Percentiles rank a stretch among this genome's conserved stretches.
phyloP scores from a whole-genome alignment of 2,329 filamentous ascomycete genomes.

The Diaporthe citriasiana region DNA sequence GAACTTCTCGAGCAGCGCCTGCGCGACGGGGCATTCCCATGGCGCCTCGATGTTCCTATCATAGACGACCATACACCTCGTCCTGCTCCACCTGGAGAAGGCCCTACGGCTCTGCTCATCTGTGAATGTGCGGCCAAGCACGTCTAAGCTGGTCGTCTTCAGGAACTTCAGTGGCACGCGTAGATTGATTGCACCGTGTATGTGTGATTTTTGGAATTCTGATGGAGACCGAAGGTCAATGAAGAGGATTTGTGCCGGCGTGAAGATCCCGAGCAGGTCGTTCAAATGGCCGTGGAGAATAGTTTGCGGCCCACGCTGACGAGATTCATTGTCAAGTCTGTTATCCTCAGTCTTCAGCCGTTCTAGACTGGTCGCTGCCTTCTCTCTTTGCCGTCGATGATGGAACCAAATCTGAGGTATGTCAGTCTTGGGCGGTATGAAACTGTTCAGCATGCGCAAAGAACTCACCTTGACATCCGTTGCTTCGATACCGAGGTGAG shows the following conservation, averaged over 20 bases:
- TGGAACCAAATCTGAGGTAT: conserved; percentile 63
- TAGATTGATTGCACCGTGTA: conserved; percentile 66
- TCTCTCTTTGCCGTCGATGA: conserved; percentile 65
- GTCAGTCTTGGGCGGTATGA: neutral
- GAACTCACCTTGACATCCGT: conserved; percentile 62
- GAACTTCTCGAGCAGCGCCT: conserved; percentile 61
- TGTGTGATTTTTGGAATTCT: conserved; percentile 66
- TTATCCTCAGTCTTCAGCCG: conserved; percentile 58
- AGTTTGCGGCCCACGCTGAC: conserved; percentile 58
- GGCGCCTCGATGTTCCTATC: conserved; percentile 63
- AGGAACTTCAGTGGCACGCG: conserved; percentile 65
- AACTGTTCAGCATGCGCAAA: neutral
- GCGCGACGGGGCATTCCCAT: conserved; percentile 66
- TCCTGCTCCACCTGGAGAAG: conserved; percentile 62
- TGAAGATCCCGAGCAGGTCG: conserved; percentile 64
- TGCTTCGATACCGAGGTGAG: conserved; percentile 66
- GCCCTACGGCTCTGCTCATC: conserved; percentile 62
- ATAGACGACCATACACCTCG: conserved; percentile 67
- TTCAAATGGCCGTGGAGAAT: conserved; percentile 66
- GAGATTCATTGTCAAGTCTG: conserved; percentile 43
- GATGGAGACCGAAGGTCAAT: conserved; percentile 64
- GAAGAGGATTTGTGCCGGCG: conserved; percentile 60
- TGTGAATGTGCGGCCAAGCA: conserved; percentile 64
- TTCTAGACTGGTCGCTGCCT: conserved; percentile 60
- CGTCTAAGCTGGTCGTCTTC: conserved; percentile 61